A percentile compares a stretch with the other conserved stretches of the same genome.
Evolutionary conservation across 1,139 yeast species (phyloP).

Genomic region (Diutina pseudorugosa): DNA sequence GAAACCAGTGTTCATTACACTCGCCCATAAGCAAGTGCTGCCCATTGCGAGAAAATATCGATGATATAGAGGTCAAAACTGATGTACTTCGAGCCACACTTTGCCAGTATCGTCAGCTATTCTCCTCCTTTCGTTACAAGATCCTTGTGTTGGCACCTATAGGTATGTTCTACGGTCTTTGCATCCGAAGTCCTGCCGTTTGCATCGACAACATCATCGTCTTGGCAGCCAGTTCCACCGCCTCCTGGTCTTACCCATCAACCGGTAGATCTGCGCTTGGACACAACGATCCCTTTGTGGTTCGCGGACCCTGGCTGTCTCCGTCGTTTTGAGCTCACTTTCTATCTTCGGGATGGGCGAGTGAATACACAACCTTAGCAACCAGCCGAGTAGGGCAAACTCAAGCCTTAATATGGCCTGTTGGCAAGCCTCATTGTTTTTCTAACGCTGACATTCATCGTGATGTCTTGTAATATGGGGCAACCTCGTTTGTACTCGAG

Average conservation of each 20-base stretch:
- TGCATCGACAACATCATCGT: conserved; percentile 82
- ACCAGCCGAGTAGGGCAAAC: too few relatives aligned
- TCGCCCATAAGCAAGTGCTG: conserved; percentile 80
- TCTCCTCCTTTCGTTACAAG: conserved; percentile 75
- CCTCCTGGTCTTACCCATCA: conserved; percentile 41
- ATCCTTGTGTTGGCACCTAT: conserved; percentile 72
- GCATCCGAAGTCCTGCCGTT: conserved; percentile 81
- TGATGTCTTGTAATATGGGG: too few relatives aligned
- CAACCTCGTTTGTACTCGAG: too few relatives aligned
- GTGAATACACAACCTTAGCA: too few relatives aligned
- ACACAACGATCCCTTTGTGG: background rate
- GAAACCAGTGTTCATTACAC: conserved; percentile 87
- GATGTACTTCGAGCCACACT: conserved; percentile 58
- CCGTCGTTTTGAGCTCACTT: background rate
- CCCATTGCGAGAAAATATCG: conserved; percentile 81
- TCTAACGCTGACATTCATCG: too few relatives aligned
- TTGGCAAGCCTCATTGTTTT: too few relatives aligned
- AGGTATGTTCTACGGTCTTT: conserved; percentile 88
- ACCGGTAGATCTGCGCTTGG: background rate
- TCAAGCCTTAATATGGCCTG: too few relatives aligned
- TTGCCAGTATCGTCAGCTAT: conserved; percentile 57
- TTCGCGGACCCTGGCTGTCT: background rate
- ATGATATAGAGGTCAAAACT: conserved; percentile 81
- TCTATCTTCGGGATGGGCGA: background rate
- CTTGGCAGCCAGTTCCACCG: conserved; percentile 69